Evolutionary conservation across 768 basidiomycete genomes (phyloP).

Genomic region (Tulasnella sp.): DNA sequence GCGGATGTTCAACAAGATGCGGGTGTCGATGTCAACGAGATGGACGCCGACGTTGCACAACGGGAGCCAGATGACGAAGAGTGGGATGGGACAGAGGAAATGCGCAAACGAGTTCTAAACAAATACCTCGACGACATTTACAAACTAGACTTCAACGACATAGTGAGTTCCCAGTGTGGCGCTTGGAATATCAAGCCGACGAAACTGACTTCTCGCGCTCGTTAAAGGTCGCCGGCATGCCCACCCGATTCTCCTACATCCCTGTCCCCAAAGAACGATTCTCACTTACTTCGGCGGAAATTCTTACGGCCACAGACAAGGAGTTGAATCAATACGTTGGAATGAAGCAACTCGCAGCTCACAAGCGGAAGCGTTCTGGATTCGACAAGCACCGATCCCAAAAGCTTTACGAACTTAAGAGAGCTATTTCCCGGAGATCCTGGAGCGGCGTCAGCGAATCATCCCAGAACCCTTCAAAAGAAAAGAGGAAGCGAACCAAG

Average conservation of each 20-base stretch:
- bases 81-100: constrained; percentile 82
- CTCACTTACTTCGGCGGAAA: constrained; percentile 73
- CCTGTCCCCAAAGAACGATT: constrained; percentile 53
- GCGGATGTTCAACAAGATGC: constrained; percentile 42
- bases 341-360: constrained; percentile 86
- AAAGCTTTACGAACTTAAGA: constrained; percentile 64
- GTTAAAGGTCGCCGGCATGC: constrained; percentile 76
- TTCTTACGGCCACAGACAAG: constrained; percentile 82
- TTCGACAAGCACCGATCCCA: constrained; percentile 61
- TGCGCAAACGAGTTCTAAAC: constrained; percentile 73
- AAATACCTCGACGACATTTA: constrained; percentile 90
- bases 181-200: background rate
- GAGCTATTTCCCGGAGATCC: constrained; percentile 35
- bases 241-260: constrained; percentile 91
- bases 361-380: constrained; percentile 42
- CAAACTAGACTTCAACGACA: constrained; percentile 88
- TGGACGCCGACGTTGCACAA: constrained; percentile 53
- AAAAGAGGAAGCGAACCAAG: background rate
- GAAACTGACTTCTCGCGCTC: constrained; percentile 6
- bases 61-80: constrained; percentile 44
- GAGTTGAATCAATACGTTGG: constrained; percentile 87
- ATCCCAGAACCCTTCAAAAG: background rate
- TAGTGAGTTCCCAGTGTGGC: constrained; percentile 46
- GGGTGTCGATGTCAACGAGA: constrained; percentile 39
- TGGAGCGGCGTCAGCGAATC: background rate